phyloP scores from a whole-genome alignment of 2,329 filamentous ascomycete species.

The Colletotrichum sp. region DNA sequence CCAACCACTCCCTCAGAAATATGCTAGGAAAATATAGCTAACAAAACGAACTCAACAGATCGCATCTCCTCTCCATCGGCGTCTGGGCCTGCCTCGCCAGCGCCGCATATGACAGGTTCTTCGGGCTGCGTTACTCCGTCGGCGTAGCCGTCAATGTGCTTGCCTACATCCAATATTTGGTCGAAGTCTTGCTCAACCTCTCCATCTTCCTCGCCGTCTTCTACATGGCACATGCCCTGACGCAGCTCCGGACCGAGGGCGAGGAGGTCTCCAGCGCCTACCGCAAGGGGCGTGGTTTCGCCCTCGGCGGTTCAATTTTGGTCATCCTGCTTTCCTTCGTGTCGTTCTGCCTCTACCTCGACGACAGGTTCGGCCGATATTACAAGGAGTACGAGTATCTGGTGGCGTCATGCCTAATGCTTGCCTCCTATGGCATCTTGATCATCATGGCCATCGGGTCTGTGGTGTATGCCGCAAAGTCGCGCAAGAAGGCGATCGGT shows the following conservation, averaged over 20 bases:
- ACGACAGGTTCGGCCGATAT: not conserved
- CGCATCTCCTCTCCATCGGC: not conserved
- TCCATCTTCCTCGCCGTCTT: not conserved
- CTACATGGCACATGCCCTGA: not conserved
- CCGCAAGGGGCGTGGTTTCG: not conserved
- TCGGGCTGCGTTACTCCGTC: not conserved
- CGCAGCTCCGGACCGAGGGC: not conserved
- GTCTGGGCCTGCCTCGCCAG: not conserved
- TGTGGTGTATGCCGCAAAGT: not conserved
- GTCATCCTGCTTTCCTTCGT: not conserved
- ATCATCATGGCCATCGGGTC: not conserved
- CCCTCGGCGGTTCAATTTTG: not conserved
- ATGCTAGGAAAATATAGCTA: not conserved
- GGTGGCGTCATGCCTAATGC: not conserved
- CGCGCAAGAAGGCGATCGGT: not conserved
- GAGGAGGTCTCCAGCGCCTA: not conserved
- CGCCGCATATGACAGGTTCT: not conserved
- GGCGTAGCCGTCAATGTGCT: not conserved
- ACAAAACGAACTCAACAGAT: not conserved
- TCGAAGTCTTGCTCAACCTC: not conserved
- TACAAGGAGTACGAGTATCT: not conserved
- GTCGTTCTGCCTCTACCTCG: not conserved
- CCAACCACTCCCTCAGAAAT: not conserved
- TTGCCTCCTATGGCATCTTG: not conserved
- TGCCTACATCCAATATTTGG: rapidly evolving